Conservation (phyloP, 495 filamentous ascomycete species). For the Apiosordaria backusii region DNA sequence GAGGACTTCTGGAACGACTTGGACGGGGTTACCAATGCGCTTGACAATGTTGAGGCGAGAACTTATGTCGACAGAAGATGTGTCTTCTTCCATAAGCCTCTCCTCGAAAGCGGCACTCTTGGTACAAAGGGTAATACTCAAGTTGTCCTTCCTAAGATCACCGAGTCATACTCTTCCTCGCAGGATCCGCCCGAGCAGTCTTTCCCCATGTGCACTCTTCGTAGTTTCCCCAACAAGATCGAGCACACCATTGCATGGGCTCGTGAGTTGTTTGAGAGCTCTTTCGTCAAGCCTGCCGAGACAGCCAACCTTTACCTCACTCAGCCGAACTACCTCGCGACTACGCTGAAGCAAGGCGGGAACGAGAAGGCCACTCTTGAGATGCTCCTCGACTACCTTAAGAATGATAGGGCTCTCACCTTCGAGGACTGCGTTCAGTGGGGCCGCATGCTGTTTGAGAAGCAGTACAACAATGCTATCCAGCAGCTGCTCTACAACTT, state of each 20-base stretch:
- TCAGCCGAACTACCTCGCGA: slow-evolving; percentile 85
- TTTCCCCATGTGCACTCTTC: slow-evolving; percentile 97
- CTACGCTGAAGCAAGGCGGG: slow-evolving; percentile 87
- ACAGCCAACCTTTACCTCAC: slow-evolving; percentile 92
- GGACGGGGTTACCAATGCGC: slow-evolving; percentile 91
- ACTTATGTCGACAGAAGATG: slow-evolving; percentile 97
- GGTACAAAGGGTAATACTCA: slow-evolving; percentile 99
- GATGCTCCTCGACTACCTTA: slow-evolving; percentile 84
- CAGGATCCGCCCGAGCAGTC: slow-evolving; percentile 98
- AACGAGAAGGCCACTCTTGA: slow-evolving; percentile 96
- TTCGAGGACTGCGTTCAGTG: slow-evolving; percentile 96
- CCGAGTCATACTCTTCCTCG: slow-evolving; percentile 97
- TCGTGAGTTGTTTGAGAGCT: slow-evolving; percentile 87
- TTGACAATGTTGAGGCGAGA: slow-evolving; percentile 96
- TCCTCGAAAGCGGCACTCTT: slow-evolving; percentile 94
- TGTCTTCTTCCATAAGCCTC: slow-evolving; percentile 96
- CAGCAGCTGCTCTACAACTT: slow-evolving; percentile 97
- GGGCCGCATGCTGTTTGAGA: slow-evolving; percentile 91
- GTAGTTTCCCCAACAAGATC: slow-evolving; percentile 98
- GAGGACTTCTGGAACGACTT: slow-evolving; percentile 90
- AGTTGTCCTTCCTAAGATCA: slow-evolving; percentile 83
- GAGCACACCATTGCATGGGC: slow-evolving; percentile 99
- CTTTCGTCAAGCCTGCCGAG: slow-evolving; percentile 90
- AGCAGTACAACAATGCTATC: slow-evolving; percentile 95
- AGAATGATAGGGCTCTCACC: slow-evolving; percentile 83